Evolutionary conservation across 805 yeast species (phyloP).

Genomic region (Saturnispora silvae): DNA sequence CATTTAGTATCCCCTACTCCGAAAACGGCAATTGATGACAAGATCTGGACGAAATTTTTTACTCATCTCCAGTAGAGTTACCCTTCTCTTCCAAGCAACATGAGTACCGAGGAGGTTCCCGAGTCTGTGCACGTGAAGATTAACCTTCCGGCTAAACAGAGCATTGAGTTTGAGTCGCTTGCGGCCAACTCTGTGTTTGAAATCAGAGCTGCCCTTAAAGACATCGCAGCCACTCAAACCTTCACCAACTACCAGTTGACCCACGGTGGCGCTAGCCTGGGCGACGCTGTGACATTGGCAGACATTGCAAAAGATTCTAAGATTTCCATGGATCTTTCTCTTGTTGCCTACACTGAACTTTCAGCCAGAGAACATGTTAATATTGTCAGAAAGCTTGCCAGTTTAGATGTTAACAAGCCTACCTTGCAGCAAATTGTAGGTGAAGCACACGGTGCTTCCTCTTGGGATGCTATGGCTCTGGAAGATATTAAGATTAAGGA

Average conservation of each 20-base stretch:
- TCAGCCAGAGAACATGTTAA: conserved; percentile 52
- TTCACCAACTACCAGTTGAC: conserved; percentile 49
- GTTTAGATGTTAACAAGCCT: conserved; percentile 38
- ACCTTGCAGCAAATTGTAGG: conserved; percentile 29
- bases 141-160: conserved; percentile 7
- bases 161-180: conserved; percentile 1
- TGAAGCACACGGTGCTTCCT: conserved; percentile 40
- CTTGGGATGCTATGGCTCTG: conserved; percentile 33
- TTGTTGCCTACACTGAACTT: conserved; percentile 49
- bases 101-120: conserved; percentile 2
- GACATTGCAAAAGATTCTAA: conserved; percentile 12
- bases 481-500: conserved; percentile 19
- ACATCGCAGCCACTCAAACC: conserved; percentile 46
- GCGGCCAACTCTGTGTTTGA: conserved; percentile 34
- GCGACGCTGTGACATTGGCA: conserved; percentile 21
- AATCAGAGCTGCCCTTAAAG: conserved; percentile 45
- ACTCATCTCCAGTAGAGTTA: too few relatives aligned
- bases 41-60: background rate
- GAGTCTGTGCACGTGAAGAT: conserved; percentile 9
- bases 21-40: background rate
- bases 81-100: background rate
- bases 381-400: conserved; percentile 51
- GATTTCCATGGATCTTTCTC: conserved; percentile 36
- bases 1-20: background rate
- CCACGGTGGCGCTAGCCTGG: conserved; percentile 23